Base-by-base conservation (phyloP, 331 rosid genomes). In the Saraca asoca region DNA sequence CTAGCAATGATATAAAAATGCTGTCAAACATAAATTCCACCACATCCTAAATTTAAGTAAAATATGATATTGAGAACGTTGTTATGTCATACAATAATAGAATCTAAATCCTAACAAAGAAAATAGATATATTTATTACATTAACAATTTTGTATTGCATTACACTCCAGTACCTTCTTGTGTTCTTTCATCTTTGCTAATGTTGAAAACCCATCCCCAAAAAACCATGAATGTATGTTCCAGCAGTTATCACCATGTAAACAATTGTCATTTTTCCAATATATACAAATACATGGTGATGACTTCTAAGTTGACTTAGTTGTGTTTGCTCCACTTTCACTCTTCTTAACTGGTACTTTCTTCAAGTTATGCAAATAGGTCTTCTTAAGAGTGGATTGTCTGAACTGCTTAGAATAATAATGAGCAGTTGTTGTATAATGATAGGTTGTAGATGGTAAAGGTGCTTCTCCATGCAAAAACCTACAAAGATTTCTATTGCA, bases 131-230 rank as follows among this genome's bases (percentile, higher is more conserved):
- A 24, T 24, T n/a, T 19, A 2, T 9, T 18, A 12, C n/a, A 34
- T 44, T 1, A n/a, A n/a, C n/a, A n/a, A n/a, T n/a, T n/a, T n/a
- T n/a, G n/a, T n/a, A n/a, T n/a, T n/a, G n/a, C 51, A 15, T 10
- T 66, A 83, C 92, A 85, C 79, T 77, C 37, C 52, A 57, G 58
- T 83, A n/a, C 92, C 87, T 81, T 77, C 37, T 58, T 62, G 58
- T 83, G 85, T 50, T 77, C 84, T 50, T 79, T 82, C 61, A 83
- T 84, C 55, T 66, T 58, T 49, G 87, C 68, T 35, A 83, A 2
- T 2, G 50, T 24, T 9, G 81, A 62, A 24, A 81, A 13, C 11
- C 66, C 78, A 49, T 79, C 71, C 13, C 80, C 83, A 19, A 15
- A 41, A 49, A 56, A 76, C 83, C 88, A 83, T 0, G 84, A 66